Evolutionary conservation across 2,329 filamentous ascomycete species (phyloP), one percentile per base, ranked within the genome.

Genomic region (Clonostachys byssicola): DNA sequence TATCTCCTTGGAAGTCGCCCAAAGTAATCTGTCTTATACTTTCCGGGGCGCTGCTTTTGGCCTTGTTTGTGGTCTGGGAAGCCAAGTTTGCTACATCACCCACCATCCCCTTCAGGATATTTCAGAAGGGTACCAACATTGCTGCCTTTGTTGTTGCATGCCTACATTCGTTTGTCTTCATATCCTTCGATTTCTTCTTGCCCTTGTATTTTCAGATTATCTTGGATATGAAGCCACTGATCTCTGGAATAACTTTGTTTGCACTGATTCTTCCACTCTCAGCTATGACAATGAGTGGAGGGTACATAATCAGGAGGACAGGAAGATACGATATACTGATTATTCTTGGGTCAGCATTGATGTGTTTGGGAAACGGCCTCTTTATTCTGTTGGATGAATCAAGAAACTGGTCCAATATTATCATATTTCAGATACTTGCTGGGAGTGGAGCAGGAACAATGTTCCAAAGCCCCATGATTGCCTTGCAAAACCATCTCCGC

Each of bases 131-230:
- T 7, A 75, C 77, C 1, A 81, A 78, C 49, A 55, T 77, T 10
- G 79, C 78, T 4, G 64, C 67, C 1, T 66, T 81, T n/a, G 43
- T 38, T 9, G 46, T 61, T 6, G 46, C 54, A 12, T 63, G 61
- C 45, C 47, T 60, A 9, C 63, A 67, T 49, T 60, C 59, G 33
- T 58, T 78, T 59, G 72, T 75, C 9, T 80, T 80, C 60, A 81
- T 83, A 10, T 72, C 70, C 0, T 71, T 67, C 12, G 76, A 79
- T 47, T 85, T 81, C 59, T 85, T 81, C 54, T 66, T 85, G 18
- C 81, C 82, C 0, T 67, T 85, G 0, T 85, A 77, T 60, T 76
- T 84, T 40, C 81, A 86, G 57, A 72, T 75, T 2, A 79, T 76
- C 2, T 70, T 77, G 12, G 69, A 67, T 47, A 74, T 75, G 5